A percentile compares a stretch with the other conserved stretches of the same genome.
These are phyloP conservation scores for Tuber microsphaerosporum DNA, from an alignment of 495 filamentous ascomycete genomes.

Conservation along the genomic window DNA sequence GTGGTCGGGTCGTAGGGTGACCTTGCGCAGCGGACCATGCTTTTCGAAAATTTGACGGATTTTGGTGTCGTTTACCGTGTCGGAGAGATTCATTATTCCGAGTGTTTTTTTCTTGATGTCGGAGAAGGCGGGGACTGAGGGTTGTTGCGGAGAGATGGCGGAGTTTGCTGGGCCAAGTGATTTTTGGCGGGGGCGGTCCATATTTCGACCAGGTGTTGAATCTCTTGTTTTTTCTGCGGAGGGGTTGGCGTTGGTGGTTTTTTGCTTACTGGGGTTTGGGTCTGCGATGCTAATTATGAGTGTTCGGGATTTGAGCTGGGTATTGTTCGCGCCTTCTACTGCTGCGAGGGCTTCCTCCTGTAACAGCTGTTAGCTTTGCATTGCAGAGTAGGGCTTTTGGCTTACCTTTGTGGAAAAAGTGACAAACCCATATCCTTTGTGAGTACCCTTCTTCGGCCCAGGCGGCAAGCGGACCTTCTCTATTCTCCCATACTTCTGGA, in stretches of 20 bases:
- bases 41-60: constrained; percentile 59
- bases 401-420: constrained; percentile 61
- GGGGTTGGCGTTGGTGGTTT: constrained; percentile 29
- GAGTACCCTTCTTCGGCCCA: constrained; percentile 56
- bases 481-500: constrained; percentile 67
- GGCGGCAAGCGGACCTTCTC: constrained; percentile 59
- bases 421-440: constrained; percentile 70
- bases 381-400: constrained; percentile 11
- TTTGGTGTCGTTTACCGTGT: constrained; percentile 64
- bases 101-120: constrained; percentile 54
- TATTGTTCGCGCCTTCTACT: constrained; percentile 57
- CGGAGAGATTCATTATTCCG: constrained; percentile 59
- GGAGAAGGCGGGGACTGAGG: constrained; percentile 36
- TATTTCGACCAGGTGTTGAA: constrained; percentile 21
- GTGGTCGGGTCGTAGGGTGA: constrained; percentile 64
- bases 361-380: constrained; percentile 11
- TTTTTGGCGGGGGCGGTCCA: constrained; percentile 13
- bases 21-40: constrained; percentile 58
- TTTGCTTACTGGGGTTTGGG: constrained; percentile 34
- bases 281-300: constrained; percentile 62
- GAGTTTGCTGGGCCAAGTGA: constrained; percentile 35
- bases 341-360: constrained; percentile 61
- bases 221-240: constrained; percentile 11
- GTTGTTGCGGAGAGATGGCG: constrained; percentile 7
- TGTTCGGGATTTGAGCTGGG: constrained; percentile 60